phyloP scores from a whole-genome alignment of 176 grass and related monocot genomes.

The Oryza brachyantha region DNA sequence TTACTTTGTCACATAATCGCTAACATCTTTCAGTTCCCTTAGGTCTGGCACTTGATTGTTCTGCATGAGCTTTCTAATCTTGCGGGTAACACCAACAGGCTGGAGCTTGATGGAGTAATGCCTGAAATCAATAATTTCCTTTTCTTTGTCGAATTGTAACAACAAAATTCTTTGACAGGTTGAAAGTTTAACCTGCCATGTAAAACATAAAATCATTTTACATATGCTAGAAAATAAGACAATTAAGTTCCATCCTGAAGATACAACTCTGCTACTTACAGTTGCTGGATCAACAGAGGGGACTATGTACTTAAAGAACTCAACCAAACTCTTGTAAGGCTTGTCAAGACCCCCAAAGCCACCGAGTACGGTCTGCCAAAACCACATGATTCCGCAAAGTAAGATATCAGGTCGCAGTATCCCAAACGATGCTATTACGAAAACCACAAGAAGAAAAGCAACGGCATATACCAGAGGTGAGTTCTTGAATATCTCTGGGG shows the following conservation, averaged over 20 bases:
- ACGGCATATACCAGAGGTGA: slow-evolving; percentile 43
- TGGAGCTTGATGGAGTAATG: too few relatives aligned
- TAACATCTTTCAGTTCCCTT: slow-evolving; percentile 57
- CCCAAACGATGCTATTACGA: background rate
- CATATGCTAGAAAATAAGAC: background rate
- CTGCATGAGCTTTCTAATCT: too few relatives aligned
- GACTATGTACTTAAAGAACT: background rate
- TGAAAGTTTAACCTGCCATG: slow-evolving; percentile 51
- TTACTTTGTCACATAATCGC: slow-evolving; percentile 74
- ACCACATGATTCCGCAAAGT: slow-evolving; percentile 4
- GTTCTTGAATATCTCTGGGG: slow-evolving; percentile 55
- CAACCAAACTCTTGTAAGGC: slow-evolving; percentile 39
- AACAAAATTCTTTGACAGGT: slow-evolving; percentile 45
- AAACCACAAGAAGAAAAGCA: background rate
- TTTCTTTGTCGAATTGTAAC: too few relatives aligned
- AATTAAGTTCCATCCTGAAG: background rate
- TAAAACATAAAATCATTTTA: background rate
- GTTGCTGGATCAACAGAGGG: slow-evolving; percentile 38
- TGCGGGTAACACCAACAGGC: too few relatives aligned
- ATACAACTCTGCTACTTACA: slow-evolving; percentile 28
- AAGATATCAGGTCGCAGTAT: background rate
- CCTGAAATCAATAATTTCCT: too few relatives aligned
- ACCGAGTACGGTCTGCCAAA: slow-evolving; percentile 47
- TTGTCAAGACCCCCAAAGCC: slow-evolving; percentile 43
- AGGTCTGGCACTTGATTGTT: slow-evolving; percentile 67